These are phyloP conservation scores for Lactifluus rugatus DNA, from an alignment of 768 basidiomycete genomes.

Conservation along the genomic window DNA sequence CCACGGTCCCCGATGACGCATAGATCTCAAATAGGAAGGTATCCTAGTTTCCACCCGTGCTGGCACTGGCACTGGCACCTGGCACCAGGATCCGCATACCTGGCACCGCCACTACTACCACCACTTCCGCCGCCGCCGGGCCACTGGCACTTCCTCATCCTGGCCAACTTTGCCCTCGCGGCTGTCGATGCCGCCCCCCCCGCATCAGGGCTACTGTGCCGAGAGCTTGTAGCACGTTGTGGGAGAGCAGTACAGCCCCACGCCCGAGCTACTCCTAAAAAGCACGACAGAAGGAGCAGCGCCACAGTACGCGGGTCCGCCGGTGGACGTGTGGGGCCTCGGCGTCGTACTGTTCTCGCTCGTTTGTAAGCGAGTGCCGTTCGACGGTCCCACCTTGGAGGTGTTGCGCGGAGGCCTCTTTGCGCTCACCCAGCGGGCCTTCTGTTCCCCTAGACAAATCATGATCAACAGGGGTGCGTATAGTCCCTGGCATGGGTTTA, in stretches of 20 bases:
- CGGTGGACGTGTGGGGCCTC: constrained; percentile 6
- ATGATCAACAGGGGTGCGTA: neutral
- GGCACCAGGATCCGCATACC: too few species aligned
- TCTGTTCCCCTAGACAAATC: neutral
- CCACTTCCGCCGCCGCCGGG: neutral
- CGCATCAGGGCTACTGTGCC: too few species aligned
- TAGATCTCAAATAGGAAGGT: constrained; percentile 2
- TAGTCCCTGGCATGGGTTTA: neutral
- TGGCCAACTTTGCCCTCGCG: neutral
- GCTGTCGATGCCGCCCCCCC: neutral
- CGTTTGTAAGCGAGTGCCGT: neutral
- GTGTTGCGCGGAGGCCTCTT: neutral
- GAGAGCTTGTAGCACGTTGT: neutral
- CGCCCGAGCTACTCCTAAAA: neutral
- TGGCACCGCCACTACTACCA: neutral
- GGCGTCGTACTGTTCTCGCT: constrained; percentile 1
- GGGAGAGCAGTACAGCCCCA: neutral
- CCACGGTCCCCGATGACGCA: too few species aligned
- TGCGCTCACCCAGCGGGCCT: neutral
- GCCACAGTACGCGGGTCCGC: neutral
- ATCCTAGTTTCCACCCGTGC: neutral
- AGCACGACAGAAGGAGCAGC: neutral
- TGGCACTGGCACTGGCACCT: neutral
- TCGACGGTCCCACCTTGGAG: neutral
- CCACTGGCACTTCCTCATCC: neutral